phyloP scores from a whole-genome alignment of 805 yeast species.

The Cyberlindnera nakhonratchasimensis region DNA sequence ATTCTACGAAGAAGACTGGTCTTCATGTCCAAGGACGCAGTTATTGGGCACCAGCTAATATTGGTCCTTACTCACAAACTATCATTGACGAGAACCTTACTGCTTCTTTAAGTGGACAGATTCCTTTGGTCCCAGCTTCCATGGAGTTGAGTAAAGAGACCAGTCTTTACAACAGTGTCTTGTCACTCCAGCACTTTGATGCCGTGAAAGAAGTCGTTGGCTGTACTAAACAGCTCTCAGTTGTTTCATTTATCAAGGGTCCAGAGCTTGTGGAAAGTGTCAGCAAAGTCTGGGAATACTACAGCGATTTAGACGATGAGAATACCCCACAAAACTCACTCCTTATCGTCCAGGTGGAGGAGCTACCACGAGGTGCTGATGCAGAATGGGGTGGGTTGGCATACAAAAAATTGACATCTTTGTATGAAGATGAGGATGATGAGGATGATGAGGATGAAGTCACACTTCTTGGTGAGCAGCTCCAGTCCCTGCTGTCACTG shows the following conservation, averaged over 20 bases:
- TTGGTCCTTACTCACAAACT: constrained; percentile 95
- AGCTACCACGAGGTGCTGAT: constrained; percentile 58
- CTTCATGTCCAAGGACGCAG: constrained; percentile 90
- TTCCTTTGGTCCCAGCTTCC: constrained; percentile 71
- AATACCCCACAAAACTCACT: constrained; percentile 31
- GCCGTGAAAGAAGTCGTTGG: constrained; percentile 56
- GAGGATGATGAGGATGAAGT: constrained; percentile 31
- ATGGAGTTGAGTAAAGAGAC: constrained; percentile 45
- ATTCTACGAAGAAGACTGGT: constrained; percentile 49
- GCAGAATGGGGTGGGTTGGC: constrained; percentile 76
- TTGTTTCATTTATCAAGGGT: constrained; percentile 54
- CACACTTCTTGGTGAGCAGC: background rate
- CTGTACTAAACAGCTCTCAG: constrained; percentile 40
- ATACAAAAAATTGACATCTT: constrained; percentile 34
- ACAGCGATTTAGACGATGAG: constrained; percentile 30
- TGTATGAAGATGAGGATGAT: constrained; percentile 42
- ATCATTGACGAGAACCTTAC: constrained; percentile 47
- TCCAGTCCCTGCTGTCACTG: background rate
- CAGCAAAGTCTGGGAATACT: constrained; percentile 43
- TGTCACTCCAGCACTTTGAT: constrained; percentile 74
- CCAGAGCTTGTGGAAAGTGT: constrained; percentile 30
- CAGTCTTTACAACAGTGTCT: constrained; percentile 37
- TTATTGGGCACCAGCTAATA: constrained; percentile 98
- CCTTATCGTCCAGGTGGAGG: constrained; percentile 51
- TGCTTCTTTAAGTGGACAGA: constrained; percentile 83